Evolutionary conservation across 1,139 yeast genomes (phyloP).

Genomic region (Hyphopichia buzzinii): DNA sequence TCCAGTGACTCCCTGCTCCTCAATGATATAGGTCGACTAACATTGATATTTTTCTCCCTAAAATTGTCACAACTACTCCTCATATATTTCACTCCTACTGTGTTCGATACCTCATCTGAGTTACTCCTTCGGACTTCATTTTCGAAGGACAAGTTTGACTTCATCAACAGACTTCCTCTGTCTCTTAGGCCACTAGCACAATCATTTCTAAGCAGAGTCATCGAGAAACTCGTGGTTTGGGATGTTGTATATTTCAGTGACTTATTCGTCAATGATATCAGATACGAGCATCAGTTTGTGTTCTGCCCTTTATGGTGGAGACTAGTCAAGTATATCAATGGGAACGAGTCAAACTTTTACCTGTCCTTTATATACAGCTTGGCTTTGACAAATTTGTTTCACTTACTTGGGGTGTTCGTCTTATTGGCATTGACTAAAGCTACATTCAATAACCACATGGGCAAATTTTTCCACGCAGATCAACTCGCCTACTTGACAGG

Average conservation of each 20-base stretch:
- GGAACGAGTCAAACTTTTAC: constrained; percentile 4
- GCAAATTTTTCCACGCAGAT: constrained; percentile 15
- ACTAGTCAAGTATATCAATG: constrained; percentile 28
- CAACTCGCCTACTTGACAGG: constrained; percentile 3
- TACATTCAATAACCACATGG: constrained; percentile 21
- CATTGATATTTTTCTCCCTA: constrained; percentile 21
- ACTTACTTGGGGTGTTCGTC: background rate
- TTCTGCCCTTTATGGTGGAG: constrained; percentile 80
- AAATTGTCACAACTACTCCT: constrained; percentile 31
- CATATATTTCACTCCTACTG: constrained; percentile 31
- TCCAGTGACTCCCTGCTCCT: background rate
- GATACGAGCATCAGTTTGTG: constrained; percentile 87
- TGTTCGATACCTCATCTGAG: constrained; percentile 41
- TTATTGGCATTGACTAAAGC: constrained; percentile 33
- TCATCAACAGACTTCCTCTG: background rate
- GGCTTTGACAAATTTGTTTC: background rate
- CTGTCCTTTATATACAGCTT: constrained; percentile 1
- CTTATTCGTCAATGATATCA: constrained; percentile 47
- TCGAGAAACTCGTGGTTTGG: constrained; percentile 69
- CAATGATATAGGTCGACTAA: constrained; percentile 7
- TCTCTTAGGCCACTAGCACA: background rate
- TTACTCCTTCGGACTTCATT: constrained; percentile 15
- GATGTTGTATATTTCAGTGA: constrained; percentile 78
- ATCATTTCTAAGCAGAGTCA: constrained; percentile 15
- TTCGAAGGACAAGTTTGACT: background rate